Evolutionary conservation across 1,284 basidiomycete genomes (phyloP).

Genomic region (Melampsora larici-populina): DNA sequence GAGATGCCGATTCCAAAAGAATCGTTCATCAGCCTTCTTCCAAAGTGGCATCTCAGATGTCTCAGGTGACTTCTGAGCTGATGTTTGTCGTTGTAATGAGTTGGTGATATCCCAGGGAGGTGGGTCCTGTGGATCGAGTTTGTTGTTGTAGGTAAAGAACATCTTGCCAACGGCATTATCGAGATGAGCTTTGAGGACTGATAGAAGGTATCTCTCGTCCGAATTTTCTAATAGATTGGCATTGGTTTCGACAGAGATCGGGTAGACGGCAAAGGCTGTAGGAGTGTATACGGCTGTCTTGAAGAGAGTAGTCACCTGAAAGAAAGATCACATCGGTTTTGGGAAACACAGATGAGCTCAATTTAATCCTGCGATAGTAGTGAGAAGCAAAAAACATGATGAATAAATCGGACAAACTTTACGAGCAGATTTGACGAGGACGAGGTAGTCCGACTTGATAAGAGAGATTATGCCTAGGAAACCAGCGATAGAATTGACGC

Average conservation of each 20-base stretch:
- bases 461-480: conserved; percentile 31
- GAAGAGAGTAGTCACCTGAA: conserved; percentile 38
- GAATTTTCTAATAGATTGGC: conserved; percentile 15
- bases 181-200: conserved; percentile 30
- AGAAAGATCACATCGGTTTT: background rate
- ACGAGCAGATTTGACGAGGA: conserved; percentile 35
- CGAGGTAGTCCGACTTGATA: conserved; percentile 39
- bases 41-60: conserved; percentile 1
- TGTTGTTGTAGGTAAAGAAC: conserved; percentile 32
- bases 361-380: background rate
- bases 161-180: conserved; percentile 33
- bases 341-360: background rate
- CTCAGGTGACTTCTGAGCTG: background rate
- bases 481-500: conserved; percentile 24
- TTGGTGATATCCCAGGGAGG: conserved; percentile 39
- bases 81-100: conserved; percentile 14
- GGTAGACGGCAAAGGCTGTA: conserved; percentile 23
- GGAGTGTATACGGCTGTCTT: conserved; percentile 33
- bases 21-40: conserved; percentile 36
- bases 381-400: background rate
- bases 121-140: conserved; percentile 11
- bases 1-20: conserved; percentile 40
- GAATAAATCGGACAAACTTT: conserved; percentile 6
- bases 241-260: conserved; percentile 33
- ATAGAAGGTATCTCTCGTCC: conserved; percentile 32